Percentiles rank a stretch among this genome's conserved stretches.
phyloP scores from a whole-genome alignment of 192 early-diverging fungal genomes.

The Umbelopsis sp. region DNA sequence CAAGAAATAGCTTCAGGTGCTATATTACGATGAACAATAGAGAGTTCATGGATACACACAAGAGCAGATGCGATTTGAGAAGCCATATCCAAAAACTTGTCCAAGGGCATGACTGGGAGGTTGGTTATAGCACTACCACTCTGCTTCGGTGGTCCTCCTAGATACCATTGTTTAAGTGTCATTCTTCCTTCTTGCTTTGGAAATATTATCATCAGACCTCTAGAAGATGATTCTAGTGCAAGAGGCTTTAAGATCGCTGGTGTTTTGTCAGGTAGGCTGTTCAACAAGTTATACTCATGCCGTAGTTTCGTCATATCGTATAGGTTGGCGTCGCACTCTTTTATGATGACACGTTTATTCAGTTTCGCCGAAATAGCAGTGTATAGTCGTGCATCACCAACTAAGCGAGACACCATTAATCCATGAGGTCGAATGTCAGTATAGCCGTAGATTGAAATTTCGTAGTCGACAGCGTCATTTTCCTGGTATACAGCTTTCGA shows the following conservation, averaged over 20 bases:
- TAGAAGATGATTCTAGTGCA: constrained; percentile 13
- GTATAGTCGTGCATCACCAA: neutral
- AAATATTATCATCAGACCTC: constrained; percentile 18
- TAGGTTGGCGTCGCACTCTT: constrained; percentile 20
- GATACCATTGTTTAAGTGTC: neutral
- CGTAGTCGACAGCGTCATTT: neutral
- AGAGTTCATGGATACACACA: constrained; percentile 3
- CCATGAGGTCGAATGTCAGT: neutral
- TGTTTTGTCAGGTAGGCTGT: neutral
- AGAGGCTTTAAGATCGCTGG: constrained; percentile 5
- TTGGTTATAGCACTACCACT: neutral
- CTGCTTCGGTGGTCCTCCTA: neutral
- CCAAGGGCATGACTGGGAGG: neutral
- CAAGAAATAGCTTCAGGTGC: neutral
- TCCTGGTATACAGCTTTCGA: neutral
- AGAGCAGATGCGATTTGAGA: constrained; percentile 1
- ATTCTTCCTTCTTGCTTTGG: neutral
- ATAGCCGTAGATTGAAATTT: constrained; percentile 5
- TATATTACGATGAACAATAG: constrained; percentile 21
- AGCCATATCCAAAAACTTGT: constrained; percentile 21
- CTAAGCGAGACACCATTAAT: neutral
- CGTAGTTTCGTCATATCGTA: constrained; percentile 25
- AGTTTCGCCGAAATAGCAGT: neutral
- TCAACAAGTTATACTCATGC: constrained; percentile 21
- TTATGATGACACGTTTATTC: constrained; percentile 5